Evolutionary conservation across 2,329 filamentous ascomycete genomes (phyloP).

Genomic region (Ascochyta lentis): DNA sequence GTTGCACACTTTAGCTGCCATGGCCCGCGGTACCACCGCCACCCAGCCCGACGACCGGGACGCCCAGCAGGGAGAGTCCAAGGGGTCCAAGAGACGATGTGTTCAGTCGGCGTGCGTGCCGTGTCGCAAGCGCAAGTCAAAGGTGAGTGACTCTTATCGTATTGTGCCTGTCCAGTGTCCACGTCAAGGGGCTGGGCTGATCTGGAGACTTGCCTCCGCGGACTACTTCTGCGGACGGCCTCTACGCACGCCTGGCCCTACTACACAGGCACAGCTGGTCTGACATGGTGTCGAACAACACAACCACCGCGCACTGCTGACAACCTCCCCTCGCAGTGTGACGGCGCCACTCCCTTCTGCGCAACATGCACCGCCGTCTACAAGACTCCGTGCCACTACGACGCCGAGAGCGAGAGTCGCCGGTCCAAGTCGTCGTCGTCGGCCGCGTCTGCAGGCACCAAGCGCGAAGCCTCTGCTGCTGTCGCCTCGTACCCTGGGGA

Average conservation of each 20-base stretch:
- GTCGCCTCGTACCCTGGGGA: slow-evolving; percentile 16
- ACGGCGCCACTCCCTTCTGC: slow-evolving; percentile 57
- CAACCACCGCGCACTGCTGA: slow-evolving; percentile 20
- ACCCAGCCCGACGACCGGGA: slow-evolving; percentile 31
- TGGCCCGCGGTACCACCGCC: slow-evolving; percentile 38
- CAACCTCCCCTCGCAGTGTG: slow-evolving; percentile 50
- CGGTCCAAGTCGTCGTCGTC: slow-evolving; percentile 49
- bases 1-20: slow-evolving; percentile 24
- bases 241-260: not conserved
- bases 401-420: slow-evolving; percentile 56
- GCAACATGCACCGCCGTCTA: slow-evolving; percentile 61
- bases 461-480: slow-evolving; percentile 38
- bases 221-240: slow-evolving; percentile 14
- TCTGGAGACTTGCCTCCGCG: slow-evolving; percentile 28
- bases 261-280: slow-evolving; percentile 1
- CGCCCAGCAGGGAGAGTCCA: slow-evolving; percentile 31
- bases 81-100: slow-evolving; percentile 44
- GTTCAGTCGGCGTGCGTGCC: slow-evolving; percentile 55
- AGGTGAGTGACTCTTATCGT: slow-evolving; percentile 43
- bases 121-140: slow-evolving; percentile 60
- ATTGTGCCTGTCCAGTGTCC: not conserved
- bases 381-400: slow-evolving; percentile 58
- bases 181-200: slow-evolving; percentile 12
- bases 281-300: not conserved
- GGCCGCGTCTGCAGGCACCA: slow-evolving; percentile 31